A percentile compares a stretch with the other conserved stretches of the same genome.
phyloP scores from a whole-genome alignment of 768 basidiomycete species.

The Baorangia bicolor region DNA sequence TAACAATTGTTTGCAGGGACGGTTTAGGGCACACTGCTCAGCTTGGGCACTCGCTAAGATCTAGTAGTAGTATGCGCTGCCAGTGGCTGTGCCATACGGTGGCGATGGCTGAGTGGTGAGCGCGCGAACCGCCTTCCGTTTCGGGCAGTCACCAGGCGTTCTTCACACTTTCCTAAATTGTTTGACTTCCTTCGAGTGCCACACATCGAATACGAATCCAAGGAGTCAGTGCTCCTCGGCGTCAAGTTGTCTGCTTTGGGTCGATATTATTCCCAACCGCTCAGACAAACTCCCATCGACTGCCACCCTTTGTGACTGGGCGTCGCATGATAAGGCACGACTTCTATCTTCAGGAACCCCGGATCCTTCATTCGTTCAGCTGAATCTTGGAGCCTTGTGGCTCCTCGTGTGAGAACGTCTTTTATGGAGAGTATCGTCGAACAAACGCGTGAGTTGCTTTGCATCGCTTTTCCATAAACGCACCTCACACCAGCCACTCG shows the following conservation, averaged over 20 bases:
- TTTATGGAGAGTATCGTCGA: constrained; percentile 11
- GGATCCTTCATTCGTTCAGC: not conserved
- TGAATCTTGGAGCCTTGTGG: not conserved
- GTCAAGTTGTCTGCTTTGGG: not conserved
- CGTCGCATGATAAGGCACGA: not conserved
- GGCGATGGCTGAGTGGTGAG: no score
- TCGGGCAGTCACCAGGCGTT: no score
- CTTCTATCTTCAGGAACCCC: not conserved
- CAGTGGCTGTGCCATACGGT: no score
- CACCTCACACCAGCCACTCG: not conserved
- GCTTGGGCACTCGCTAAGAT: no score
- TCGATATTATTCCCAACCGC: not conserved
- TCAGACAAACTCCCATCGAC: not conserved
- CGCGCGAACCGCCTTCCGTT: no score
- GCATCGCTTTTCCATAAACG: not conserved
- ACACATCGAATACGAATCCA: not conserved
- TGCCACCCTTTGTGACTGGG: not conserved
- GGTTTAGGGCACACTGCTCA: no score
- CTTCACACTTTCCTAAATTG: not conserved
- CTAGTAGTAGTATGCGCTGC: no score
- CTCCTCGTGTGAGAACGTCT: not conserved
- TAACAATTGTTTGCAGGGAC: no score
- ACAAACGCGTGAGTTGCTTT: constrained; percentile 11
- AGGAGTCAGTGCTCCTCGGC: not conserved
- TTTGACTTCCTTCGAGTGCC: not conserved